These are phyloP conservation scores for Ganoderma multipileum DNA, from an alignment of 1,284 basidiomycete species.

Conservation along the genomic window DNA sequence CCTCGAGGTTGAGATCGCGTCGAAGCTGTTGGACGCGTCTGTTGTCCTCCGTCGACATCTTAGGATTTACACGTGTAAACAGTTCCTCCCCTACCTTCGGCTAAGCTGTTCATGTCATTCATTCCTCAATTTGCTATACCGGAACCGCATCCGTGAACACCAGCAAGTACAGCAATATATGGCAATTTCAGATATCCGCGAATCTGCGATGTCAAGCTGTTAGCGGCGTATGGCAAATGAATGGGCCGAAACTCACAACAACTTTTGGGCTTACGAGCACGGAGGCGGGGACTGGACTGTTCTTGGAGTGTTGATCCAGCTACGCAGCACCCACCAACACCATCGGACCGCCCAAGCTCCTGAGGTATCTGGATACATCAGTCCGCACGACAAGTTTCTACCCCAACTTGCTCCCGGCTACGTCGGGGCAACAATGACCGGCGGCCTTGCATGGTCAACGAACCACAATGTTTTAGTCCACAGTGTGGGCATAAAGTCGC, in stretches of 20 bases:
- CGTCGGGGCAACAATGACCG: slow-evolving; percentile 5
- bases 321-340: not conserved
- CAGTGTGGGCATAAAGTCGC: slow-evolving; percentile 4
- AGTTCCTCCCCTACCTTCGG: slow-evolving; percentile 8
- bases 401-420: not conserved
- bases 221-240: slow-evolving; percentile 1
- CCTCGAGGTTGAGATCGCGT: slow-evolving; percentile 15
- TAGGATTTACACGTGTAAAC: slow-evolving; percentile 20
- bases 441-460: not conserved
- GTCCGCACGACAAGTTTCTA: not conserved
- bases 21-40: slow-evolving; percentile 14
- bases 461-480: not conserved
- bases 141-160: slow-evolving; percentile 7
- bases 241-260: slow-evolving; percentile 5
- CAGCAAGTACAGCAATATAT: slow-evolving; percentile 1
- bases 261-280: not conserved
- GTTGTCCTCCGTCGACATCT: slow-evolving; percentile 9
- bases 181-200: not conserved
- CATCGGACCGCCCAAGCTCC: slow-evolving; percentile 1
- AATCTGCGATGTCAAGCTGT: slow-evolving; percentile 4
- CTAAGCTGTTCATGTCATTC: slow-evolving; percentile 9
- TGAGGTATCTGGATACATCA: slow-evolving; percentile 13
- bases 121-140: slow-evolving; percentile 20
- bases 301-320: not conserved
- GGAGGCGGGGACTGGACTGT: not conserved